Evolutionary conservation across 2,329 filamentous ascomycete genomes (phyloP).

Genomic region (Claviceps sp.): DNA sequence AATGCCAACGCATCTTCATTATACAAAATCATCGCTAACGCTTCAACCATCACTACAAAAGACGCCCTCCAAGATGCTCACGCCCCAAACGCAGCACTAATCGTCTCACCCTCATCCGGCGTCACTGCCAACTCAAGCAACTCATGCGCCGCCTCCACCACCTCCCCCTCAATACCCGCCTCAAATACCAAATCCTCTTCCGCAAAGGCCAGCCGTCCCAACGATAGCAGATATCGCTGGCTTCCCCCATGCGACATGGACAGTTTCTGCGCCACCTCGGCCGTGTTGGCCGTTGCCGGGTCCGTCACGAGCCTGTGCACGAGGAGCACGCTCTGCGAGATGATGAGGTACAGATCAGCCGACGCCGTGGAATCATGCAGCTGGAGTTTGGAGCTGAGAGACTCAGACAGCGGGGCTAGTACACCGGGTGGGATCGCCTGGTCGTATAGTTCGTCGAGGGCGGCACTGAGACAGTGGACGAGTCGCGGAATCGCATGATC

Average conservation of each 20-base stretch:
- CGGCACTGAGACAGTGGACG: conserved; percentile 46
- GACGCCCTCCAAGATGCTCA: conserved; percentile 8
- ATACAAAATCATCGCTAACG: background rate
- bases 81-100: conserved; percentile 27
- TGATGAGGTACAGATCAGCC: conserved; percentile 28
- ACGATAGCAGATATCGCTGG: conserved; percentile 68
- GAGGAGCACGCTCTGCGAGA: conserved; percentile 34
- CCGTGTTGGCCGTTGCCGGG: conserved; percentile 27
- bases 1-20: too few species aligned
- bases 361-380: conserved; percentile 11
- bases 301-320: conserved; percentile 40
- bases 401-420: conserved; percentile 13
- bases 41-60: background rate
- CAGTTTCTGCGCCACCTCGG: conserved; percentile 59
- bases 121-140: conserved; percentile 71
- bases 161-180: conserved; percentile 60
- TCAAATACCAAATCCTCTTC: conserved; percentile 69
- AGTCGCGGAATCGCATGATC: conserved; percentile 59
- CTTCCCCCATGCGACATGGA: conserved; percentile 54
- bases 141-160: conserved; percentile 67
- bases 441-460: conserved; percentile 65
- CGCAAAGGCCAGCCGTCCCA: conserved; percentile 76
- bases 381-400: conserved; percentile 1
- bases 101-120: conserved; percentile 47
- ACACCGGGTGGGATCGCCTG: conserved; percentile 30